Conservation (phyloP, 441 rosid genomes). For the Geranium incanum region DNA sequence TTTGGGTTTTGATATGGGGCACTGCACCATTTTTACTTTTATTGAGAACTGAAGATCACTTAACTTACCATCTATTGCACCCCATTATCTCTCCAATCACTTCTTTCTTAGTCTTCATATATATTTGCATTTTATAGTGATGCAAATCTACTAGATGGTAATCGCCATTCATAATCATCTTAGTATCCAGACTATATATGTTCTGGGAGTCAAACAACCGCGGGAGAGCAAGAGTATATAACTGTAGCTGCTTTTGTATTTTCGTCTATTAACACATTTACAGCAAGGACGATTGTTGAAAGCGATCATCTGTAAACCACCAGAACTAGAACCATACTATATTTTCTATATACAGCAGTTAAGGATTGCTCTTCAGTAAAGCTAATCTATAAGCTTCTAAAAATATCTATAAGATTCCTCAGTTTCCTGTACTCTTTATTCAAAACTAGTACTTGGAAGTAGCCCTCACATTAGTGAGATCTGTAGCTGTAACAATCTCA, state of each 20-base stretch:
- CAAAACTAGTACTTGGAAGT: not conserved
- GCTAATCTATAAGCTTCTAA: no score
- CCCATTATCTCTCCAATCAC: not conserved
- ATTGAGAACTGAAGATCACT: not conserved
- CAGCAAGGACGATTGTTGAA: not conserved
- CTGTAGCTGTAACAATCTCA: slow-evolving; percentile 1
- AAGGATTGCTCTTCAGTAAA: no score
- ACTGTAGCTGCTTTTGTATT: not conserved
- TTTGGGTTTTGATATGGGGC: slow-evolving; percentile 1
- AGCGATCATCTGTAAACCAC: no score
- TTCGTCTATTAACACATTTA: not conserved
- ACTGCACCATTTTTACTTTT: not conserved
- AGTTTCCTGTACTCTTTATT: not conserved
- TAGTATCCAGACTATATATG: not conserved
- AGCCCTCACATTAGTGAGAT: slow-evolving; percentile 1
- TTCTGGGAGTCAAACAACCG: not conserved
- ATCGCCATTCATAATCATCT: not conserved
- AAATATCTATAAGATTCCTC: not conserved
- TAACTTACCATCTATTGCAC: not conserved
- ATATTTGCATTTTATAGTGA: not conserved
- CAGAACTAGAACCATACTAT: no score
- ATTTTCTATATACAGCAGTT: no score
- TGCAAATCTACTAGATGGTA: slow-evolving; percentile 1
- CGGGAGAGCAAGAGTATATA: not conserved
- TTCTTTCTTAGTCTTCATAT: not conserved